Conservation (phyloP, 1,139 yeast species). For the Pichia norvegensis region DNA sequence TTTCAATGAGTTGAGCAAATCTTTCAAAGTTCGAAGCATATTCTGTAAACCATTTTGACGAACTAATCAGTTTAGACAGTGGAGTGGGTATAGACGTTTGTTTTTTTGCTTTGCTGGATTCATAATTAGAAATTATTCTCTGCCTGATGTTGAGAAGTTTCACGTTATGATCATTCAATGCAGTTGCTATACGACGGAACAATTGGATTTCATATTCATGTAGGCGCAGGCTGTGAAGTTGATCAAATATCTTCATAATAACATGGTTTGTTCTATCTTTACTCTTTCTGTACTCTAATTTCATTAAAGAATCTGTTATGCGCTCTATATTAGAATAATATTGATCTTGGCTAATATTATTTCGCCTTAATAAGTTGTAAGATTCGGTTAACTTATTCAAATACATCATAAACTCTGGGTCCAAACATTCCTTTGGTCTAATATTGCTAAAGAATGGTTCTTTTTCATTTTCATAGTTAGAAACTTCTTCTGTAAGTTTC, state of each 20-base stretch:
- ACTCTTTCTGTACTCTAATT: not conserved
- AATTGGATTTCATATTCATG: constrained; percentile 4
- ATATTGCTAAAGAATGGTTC: not conserved
- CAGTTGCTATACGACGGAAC: constrained; percentile 8
- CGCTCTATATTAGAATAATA: constrained; percentile 4
- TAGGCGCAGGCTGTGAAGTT: constrained; percentile 7
- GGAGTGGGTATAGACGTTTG: not conserved
- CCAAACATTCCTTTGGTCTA: not conserved
- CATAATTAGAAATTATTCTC: constrained; percentile 4
- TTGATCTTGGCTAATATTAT: not conserved
- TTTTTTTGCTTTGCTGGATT: not conserved
- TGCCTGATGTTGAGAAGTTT: constrained; percentile 6
- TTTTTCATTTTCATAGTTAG: not conserved
- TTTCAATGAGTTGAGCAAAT: constrained; percentile 13
- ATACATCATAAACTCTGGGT: not conserved
- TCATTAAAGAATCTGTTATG: constrained; percentile 1
- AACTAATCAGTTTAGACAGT: constrained; percentile 3
- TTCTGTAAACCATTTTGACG: constrained; percentile 10
- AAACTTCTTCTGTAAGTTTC: not conserved
- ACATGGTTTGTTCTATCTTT: constrained; percentile 3
- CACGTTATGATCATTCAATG: constrained; percentile 1
- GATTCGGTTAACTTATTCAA: constrained; percentile 6
- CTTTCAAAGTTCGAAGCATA: constrained; percentile 12
- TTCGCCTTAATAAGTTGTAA: constrained; percentile 2
- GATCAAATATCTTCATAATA: constrained; percentile 10